Conservation (phyloP, 192 early-diverging fungal species). For the Coemansia sp. region DNA sequence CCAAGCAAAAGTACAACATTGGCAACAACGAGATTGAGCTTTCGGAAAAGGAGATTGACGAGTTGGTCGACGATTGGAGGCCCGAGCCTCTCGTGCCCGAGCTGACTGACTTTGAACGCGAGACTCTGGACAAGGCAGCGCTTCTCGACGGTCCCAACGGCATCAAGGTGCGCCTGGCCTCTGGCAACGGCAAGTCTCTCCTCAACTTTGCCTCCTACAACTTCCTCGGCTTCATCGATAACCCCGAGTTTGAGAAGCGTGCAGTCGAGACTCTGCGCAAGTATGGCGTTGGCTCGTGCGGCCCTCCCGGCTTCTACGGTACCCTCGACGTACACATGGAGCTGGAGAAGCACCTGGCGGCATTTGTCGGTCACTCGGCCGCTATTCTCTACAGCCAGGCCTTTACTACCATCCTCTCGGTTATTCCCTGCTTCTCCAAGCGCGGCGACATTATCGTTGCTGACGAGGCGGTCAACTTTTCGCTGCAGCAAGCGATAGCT, state of each 20-base stretch:
- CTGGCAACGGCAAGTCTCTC: conserved; percentile 46
- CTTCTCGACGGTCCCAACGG: conserved; percentile 68
- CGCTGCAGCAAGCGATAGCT: conserved; percentile 86
- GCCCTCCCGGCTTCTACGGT: conserved; percentile 95
- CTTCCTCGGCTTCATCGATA: conserved; percentile 82
- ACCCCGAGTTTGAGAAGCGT: conserved; percentile 77
- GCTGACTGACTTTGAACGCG: conserved; percentile 69
- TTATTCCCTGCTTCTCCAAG: conserved; percentile 96
- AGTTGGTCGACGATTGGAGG: conserved; percentile 93
- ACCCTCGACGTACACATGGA: conserved; percentile 96
- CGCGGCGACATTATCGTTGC: conserved; percentile 95
- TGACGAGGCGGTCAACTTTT: conserved; percentile 88
- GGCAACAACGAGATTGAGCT: conserved; percentile 77
- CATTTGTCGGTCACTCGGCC: conserved; percentile 81
- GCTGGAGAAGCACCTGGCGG: conserved; percentile 84
- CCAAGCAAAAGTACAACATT: conserved; percentile 79
- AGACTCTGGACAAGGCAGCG: conserved; percentile 79
- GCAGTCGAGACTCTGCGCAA: conserved; percentile 84
- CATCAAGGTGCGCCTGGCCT: conserved; percentile 53
- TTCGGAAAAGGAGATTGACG: conserved; percentile 94
- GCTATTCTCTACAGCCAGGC: conserved; percentile 96
- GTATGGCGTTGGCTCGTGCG: conserved; percentile 96
- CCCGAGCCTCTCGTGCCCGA: conserved; percentile 91
- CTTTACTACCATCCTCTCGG: conserved; percentile 89
- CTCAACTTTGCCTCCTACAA: conserved; percentile 87